Evolutionary conservation across 805 yeast species (phyloP).

Genomic region (Scheffersomyces coipomensis): DNA sequence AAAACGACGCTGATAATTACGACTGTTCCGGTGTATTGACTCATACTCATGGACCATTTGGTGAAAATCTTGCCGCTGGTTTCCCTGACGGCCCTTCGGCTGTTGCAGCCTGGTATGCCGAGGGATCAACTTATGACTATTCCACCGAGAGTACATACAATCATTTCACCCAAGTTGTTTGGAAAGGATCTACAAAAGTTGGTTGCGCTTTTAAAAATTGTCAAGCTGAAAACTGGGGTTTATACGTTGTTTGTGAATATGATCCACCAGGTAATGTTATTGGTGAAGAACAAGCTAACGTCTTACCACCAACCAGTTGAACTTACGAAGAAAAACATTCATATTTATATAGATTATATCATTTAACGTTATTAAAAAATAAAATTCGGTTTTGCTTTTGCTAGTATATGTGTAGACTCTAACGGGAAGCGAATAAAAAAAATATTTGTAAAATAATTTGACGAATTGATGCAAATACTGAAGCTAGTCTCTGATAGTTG

Average conservation of each 20-base stretch:
- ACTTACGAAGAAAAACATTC: no score
- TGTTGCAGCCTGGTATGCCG: constrained; percentile 36
- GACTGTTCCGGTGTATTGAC: constrained; percentile 37
- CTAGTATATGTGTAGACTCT: no score
- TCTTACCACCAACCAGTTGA: constrained; percentile 15
- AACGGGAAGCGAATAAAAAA: no score
- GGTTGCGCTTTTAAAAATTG: constrained; percentile 78
- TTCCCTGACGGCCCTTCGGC: constrained; percentile 25
- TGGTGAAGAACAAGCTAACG: constrained; percentile 26
- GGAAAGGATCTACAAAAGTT: constrained; percentile 59
- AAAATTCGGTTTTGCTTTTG: no score
- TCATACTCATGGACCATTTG: constrained; percentile 35
- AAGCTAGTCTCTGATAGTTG: not conserved
- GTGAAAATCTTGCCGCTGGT: constrained; percentile 40
- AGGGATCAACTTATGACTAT: constrained; percentile 26
- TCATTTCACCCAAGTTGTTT: constrained; percentile 80
- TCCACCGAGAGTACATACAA: constrained; percentile 22
- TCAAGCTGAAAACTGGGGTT: constrained; percentile 33
- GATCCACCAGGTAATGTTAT: constrained; percentile 35
- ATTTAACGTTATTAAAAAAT: no score
- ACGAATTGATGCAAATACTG: not conserved
- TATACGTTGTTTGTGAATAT: constrained; percentile 32
- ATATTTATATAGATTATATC: no score
- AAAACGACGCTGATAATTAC: constrained; percentile 31
- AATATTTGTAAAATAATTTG: no score